Base-by-base conservation (phyloP, 306 rosid species). In the Dicorynia guianensis region DNA sequence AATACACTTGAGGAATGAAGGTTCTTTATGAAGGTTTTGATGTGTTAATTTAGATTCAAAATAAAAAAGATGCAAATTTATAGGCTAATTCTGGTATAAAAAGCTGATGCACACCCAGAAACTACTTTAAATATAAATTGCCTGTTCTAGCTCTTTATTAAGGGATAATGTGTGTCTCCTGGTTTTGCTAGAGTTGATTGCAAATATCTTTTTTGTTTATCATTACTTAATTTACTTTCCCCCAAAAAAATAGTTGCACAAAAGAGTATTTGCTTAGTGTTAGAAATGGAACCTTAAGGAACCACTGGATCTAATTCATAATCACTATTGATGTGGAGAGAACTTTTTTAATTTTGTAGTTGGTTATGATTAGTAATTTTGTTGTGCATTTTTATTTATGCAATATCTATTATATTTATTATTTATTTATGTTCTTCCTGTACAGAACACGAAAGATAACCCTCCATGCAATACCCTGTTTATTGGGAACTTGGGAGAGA, bases 391-490 rank as follows among this genome's bases (percentile, higher is more conserved):
- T 66, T 49, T n/a, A 8, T 38, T 4, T 12, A 25, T 25, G 30
- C 2, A 25, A 25, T 25, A 25, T 42, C 52, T 15, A 64, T 15
- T 53, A 49, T 20, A 8, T 39, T 71, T 19, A 30, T 25, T n/a
- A n/a, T 76, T 10, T 19, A 30, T 25, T 2, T 25, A 25, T 25
- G 19, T 64, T 44, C 18, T 50, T 85, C 59, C 48, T 33, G 52
- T 50, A 54, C 96, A 96, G 99, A 96, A 96, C 87, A 93, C 96
- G 11, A 96, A 96, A 85, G 99, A 96, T 80, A 96, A 96, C 68
- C 98, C 99, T 84, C 99, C 99, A 7, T 96, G 99, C 88, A 96
- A 96, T 81, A 96, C 99, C 71, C 83, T 96, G 62, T 96, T 96
- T 72, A 96, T 96, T 87, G 99, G 99, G 42, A 96, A 96, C 90